Percentiles rank a stretch among this genome's conserved stretches.
Conservation (phyloP, 768 basidiomycete genomes). For the Agaricus sinodeliciosus region DNA sequence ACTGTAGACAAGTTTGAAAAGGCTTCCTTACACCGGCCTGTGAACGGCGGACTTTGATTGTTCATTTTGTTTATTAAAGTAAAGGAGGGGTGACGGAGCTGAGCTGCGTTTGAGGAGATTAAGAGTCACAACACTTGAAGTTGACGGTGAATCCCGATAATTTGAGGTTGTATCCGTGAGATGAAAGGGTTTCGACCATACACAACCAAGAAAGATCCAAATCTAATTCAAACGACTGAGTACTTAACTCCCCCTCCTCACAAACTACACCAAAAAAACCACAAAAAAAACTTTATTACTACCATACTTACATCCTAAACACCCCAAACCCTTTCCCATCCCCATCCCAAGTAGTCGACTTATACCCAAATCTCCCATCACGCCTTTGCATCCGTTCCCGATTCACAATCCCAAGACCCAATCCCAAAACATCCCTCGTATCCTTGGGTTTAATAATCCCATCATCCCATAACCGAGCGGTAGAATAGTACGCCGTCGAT, state of each 20-base stretch:
- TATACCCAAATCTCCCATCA: constrained; percentile 12
- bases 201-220: no score
- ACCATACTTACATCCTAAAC: constrained; percentile 67
- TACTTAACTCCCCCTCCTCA: no score
- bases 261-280: no score
- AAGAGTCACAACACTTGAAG: no score
- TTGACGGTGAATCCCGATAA: no score
- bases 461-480: constrained; percentile 92
- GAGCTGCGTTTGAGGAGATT: no score
- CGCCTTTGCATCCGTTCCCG: constrained; percentile 25
- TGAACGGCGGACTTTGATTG: constrained; percentile 22
- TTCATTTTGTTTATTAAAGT: no score
- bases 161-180: no score
- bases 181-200: no score
- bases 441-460: constrained; percentile 87
- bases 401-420: constrained; percentile 78
- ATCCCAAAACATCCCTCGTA: constrained; percentile 81
- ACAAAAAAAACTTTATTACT: no score
- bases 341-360: constrained; percentile 70
- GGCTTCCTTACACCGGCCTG: constrained; percentile 36
- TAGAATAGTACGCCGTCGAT: constrained; percentile 82
- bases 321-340: constrained; percentile 74
- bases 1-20: constrained; percentile 28
- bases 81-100: no score
- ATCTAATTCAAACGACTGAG: constrained; percentile 16